These are phyloP conservation scores for Anisodus tanguticus DNA, from an alignment of 257 asterid genomes.

Conservation along the genomic window DNA sequence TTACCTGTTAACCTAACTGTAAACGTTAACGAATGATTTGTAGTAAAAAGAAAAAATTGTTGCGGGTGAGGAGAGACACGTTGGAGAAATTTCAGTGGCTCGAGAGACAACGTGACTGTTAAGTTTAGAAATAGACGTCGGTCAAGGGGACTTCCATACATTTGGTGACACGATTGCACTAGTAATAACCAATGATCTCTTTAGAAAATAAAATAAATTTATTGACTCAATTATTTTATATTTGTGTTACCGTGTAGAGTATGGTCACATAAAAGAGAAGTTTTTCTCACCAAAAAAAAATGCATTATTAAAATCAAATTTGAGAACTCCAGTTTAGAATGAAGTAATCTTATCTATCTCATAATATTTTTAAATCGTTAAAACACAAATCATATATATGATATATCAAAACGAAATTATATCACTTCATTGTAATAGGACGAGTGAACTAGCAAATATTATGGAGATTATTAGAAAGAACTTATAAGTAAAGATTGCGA, in stretches of 20 bases:
- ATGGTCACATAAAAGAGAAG: no score
- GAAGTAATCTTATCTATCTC: background rate
- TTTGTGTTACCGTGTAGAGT: no score
- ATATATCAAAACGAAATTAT: background rate
- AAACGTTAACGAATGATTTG: background rate
- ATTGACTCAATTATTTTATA: no score
- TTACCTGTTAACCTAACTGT: constrained; percentile 19
- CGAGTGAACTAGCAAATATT: no score
- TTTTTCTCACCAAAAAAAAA: no score
- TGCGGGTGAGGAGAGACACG: background rate
- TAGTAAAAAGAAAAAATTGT: no score
- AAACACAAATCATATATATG: background rate
- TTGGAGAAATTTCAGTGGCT: background rate
- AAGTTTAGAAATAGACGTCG: background rate
- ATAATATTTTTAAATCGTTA: background rate
- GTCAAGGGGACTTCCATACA: background rate
- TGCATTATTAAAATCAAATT: no score
- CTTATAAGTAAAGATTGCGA: no score
- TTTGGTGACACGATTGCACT: background rate
- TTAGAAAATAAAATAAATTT: background rate
- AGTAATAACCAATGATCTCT: background rate
- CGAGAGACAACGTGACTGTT: no score
- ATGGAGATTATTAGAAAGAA: no score
- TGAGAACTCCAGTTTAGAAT: no score
- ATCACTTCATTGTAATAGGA: no score